phyloP scores from a whole-genome alignment of 2,329 filamentous ascomycete species.

The Shiraia bambusicola region DNA sequence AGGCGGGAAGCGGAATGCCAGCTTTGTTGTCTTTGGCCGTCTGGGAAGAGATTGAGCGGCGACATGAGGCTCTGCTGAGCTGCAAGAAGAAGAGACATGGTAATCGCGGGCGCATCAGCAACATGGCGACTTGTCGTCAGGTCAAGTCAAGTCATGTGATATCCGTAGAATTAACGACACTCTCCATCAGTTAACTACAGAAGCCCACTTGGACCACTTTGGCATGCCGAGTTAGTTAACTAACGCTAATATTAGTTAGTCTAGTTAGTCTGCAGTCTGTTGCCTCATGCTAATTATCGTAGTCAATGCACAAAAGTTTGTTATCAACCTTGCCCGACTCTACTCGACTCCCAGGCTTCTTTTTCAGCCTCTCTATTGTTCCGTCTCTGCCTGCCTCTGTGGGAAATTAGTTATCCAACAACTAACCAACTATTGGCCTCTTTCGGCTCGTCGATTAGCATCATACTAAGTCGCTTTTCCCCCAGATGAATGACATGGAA shows the following conservation, averaged over 20 bases:
- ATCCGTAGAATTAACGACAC: too few relatives aligned
- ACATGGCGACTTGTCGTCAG: conserved; percentile 27
- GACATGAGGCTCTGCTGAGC: conserved; percentile 17
- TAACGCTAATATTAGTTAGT: too few relatives aligned
- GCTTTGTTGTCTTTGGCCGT: conserved; percentile 10
- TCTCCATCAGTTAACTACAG: too few relatives aligned
- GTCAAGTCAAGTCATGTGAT: background rate
- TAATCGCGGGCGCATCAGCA: conserved; percentile 24
- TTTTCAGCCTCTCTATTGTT: background rate
- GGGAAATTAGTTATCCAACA: too few relatives aligned
- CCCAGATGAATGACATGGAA: conserved; percentile 40
- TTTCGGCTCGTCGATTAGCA: background rate
- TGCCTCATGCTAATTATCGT: too few relatives aligned
- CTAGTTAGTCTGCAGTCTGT: too few relatives aligned
- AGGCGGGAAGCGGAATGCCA: conserved; percentile 26
- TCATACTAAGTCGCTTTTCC: conserved; percentile 16
- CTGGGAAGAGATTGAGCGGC: conserved; percentile 17
- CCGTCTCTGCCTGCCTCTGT: background rate
- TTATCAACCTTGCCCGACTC: too few relatives aligned
- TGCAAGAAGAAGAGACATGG: conserved; percentile 35
- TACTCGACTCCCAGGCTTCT: too few relatives aligned
- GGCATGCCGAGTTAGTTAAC: too few relatives aligned
- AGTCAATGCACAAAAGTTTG: too few relatives aligned
- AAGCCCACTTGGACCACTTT: too few relatives aligned
- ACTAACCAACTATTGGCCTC: too few relatives aligned